phyloP scores from a whole-genome alignment of 495 filamentous ascomycete species.

The Penicillium waksmanii region DNA sequence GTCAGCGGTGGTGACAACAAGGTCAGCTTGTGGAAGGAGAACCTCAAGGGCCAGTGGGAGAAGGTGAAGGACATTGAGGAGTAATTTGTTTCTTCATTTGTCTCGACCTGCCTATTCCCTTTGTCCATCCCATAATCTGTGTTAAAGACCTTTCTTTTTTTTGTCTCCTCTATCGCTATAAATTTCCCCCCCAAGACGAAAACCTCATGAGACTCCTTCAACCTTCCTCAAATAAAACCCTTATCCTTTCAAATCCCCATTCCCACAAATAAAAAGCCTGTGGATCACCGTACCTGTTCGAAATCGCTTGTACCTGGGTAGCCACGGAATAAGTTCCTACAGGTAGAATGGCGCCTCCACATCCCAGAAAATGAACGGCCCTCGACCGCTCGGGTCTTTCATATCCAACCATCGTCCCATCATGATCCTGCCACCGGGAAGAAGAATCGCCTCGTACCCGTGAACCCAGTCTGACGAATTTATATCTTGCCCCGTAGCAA shows the following conservation, averaged over 20 bases:
- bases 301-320: too few species aligned
- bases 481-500: neutral
- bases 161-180: conserved; percentile 4
- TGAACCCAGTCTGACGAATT: conserved; percentile 30
- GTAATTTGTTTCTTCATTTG: conserved; percentile 43
- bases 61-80: conserved; percentile 96
- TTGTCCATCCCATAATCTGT: conserved; percentile 21
- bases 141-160: conserved; percentile 15
- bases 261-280: neutral
- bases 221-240: neutral
- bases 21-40: conserved; percentile 72
- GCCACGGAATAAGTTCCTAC: neutral
- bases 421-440: conserved; percentile 52
- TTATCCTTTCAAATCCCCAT: neutral
- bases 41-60: conserved; percentile 78
- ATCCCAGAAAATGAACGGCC: conserved; percentile 62
- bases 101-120: conserved; percentile 23
- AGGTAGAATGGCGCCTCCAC: conserved; percentile 1
- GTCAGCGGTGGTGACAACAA: conserved; percentile 95
- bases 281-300: neutral
- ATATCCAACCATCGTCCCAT: conserved; percentile 52
- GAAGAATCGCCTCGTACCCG: conserved; percentile 53
- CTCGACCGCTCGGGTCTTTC: conserved; percentile 31
- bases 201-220: conserved; percentile 6
- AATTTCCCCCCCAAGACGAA: conserved; percentile 7